A percentile compares a stretch with the other conserved stretches of the same genome.
Evolutionary conservation across 2,329 filamentous ascomycete genomes (phyloP).

Genomic region (Mollisia scopiformis): DNA sequence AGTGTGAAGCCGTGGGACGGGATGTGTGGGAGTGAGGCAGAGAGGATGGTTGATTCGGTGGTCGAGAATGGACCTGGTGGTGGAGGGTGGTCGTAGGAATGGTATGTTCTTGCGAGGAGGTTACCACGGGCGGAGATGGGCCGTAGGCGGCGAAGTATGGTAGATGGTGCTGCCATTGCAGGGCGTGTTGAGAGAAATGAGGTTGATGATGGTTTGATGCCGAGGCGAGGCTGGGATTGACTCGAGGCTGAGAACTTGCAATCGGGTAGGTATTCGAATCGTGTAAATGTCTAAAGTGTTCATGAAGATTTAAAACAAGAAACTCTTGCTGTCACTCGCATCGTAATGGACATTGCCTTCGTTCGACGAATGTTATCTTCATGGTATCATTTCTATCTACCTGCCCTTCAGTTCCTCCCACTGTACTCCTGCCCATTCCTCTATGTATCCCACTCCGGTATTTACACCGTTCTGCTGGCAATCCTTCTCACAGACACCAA

Average conservation of each 20-base stretch:
- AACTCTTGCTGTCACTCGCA: too few relatives aligned
- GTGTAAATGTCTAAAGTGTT: neutral
- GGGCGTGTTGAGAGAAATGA: neutral
- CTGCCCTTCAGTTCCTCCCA: slow-evolving; percentile 75
- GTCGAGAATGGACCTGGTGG: slow-evolving; percentile 64
- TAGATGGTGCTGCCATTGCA: slow-evolving; percentile 18
- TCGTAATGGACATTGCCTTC: too few relatives aligned
- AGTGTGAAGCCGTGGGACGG: slow-evolving; percentile 82
- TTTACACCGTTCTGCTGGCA: slow-evolving; percentile 65
- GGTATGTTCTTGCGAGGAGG: slow-evolving; percentile 45
- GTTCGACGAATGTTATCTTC: too few relatives aligned
- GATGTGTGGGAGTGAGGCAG: slow-evolving; percentile 78
- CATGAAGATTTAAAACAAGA: neutral
- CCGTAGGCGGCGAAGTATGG: slow-evolving; percentile 1
- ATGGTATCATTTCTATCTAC: neutral
- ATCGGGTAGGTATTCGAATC: slow-evolving; percentile 6
- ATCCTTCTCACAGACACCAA: slow-evolving; percentile 82
- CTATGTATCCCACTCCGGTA: slow-evolving; percentile 74
- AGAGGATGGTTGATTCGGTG: slow-evolving; percentile 76
- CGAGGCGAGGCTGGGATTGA: slow-evolving; percentile 16
- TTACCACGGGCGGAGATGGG: neutral
- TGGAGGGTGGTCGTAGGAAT: slow-evolving; percentile 71
- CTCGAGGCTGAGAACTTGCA: neutral
- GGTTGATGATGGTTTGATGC: slow-evolving; percentile 3
- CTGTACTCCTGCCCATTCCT: slow-evolving; percentile 98